Conservation (phyloP, 2,329 filamentous ascomycete genomes). For the Chrysosporium queenslandicum region DNA sequence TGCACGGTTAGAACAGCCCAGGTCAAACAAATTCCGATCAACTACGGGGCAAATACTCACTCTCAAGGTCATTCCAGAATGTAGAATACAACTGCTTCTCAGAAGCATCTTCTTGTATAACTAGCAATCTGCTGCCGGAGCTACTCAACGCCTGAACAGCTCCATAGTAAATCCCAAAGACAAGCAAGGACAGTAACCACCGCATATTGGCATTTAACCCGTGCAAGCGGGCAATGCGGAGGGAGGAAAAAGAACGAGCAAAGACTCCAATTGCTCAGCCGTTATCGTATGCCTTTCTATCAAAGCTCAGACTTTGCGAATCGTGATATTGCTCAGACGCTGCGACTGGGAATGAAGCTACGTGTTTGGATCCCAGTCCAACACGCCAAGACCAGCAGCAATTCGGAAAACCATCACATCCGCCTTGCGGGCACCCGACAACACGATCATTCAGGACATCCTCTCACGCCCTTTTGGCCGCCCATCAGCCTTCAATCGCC, state of each 20-base stretch:
- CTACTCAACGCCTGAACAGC: slow-evolving; percentile 61
- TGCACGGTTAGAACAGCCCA: not conserved
- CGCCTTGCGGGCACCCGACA: not conserved
- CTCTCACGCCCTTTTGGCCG: not conserved
- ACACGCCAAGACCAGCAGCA: slow-evolving; percentile 30
- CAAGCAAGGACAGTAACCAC: slow-evolving; percentile 60
- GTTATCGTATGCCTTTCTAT: not conserved
- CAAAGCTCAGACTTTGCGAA: not conserved
- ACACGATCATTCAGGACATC: not conserved
- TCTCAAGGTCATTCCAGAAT: slow-evolving; percentile 49
- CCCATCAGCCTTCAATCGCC: not conserved
- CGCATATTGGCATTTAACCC: slow-evolving; percentile 49
- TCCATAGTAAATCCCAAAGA: slow-evolving; percentile 48
- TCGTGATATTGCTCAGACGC: not conserved
- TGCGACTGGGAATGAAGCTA: slow-evolving; percentile 28
- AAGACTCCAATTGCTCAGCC: not conserved
- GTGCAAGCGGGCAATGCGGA: slow-evolving; percentile 18
- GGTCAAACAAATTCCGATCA: not conserved
- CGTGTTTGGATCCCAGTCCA: slow-evolving; percentile 32
- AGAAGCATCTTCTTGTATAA: slow-evolving; percentile 70
- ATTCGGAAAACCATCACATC: slow-evolving; percentile 2
- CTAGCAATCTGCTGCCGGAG: slow-evolving; percentile 68
- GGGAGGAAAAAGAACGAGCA: slow-evolving; percentile 16
- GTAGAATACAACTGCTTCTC: slow-evolving; percentile 76
- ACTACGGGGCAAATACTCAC: slow-evolving; percentile 23